Conservation (phyloP, 768 basidiomycete species). For the Paxillus rubicundulus region DNA sequence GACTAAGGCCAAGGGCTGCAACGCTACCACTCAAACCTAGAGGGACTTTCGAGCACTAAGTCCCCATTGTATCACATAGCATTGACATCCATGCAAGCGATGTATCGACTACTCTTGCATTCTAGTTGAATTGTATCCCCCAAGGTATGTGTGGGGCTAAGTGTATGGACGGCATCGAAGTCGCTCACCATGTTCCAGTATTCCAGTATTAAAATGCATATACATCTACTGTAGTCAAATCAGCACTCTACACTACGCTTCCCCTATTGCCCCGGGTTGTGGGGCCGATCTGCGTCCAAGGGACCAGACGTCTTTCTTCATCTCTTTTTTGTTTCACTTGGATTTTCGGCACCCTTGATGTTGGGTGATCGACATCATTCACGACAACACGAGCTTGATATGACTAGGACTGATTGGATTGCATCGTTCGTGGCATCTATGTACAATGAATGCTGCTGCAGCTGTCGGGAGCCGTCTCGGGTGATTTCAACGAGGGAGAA, state of each 20-base stretch:
- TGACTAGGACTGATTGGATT: too few species aligned
- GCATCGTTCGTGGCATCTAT: too few species aligned
- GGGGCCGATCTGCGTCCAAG: too few species aligned
- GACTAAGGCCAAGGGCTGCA: slow-evolving; percentile 3
- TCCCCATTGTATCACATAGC: slow-evolving; percentile 15
- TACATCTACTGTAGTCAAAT: too few species aligned
- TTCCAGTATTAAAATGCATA: too few species aligned
- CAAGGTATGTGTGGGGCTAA: neutral
- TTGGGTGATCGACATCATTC: neutral
- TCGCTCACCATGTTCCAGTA: too few species aligned
- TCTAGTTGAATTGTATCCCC: slow-evolving; percentile 9
- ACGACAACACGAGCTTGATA: neutral
- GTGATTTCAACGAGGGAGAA: slow-evolving; percentile 25
- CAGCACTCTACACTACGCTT: neutral
- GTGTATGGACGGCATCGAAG: neutral
- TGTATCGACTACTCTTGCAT: slow-evolving; percentile 21
- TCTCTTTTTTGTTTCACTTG: too few species aligned
- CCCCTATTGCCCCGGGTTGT: too few species aligned
- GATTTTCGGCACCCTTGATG: neutral
- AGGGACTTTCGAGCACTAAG: slow-evolving; percentile 28
- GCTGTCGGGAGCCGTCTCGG: neutral
- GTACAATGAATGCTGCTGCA: too few species aligned
- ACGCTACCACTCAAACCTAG: slow-evolving; percentile 3
- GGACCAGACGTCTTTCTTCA: too few species aligned
- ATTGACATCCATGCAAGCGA: neutral